Evolutionary conservation across 2,329 filamentous ascomycete species (phyloP), one percentile per base, ranked within the genome.

Genomic region (Cercospora sp.): DNA sequence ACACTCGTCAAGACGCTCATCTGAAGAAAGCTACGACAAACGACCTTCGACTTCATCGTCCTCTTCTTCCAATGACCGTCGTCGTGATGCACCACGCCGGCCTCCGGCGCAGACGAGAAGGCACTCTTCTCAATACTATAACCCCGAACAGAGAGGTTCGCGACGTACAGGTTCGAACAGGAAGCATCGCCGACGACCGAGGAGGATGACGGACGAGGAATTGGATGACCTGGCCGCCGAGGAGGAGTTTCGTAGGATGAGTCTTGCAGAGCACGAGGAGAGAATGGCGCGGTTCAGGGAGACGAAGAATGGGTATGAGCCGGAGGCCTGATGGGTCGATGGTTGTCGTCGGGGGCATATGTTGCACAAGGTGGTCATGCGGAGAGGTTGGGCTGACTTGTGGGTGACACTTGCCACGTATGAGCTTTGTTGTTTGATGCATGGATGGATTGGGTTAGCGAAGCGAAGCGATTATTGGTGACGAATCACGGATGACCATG

Each of bases 91-190:
- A 1, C 62, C 62, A 7, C 30, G 62, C 16, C 51, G 48, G n/a
- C 62, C 45, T 58, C 18, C 62, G 2, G 51, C 51, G 23, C 42
- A 63, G 30, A 20, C 26, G 31, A 36, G 48, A 23, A 33, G 62
- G 16, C 51, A 57, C 12, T 64, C 62, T 51, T 64, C 62, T n/a
- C 48, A 53, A 30, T 58, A 64, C 51, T 64, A 64, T n/a, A 64
- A 64, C 18, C 62, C 62, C 3, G 62, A 64, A n/a, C 62, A 64
- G 36, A 31, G 31, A 9, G 62, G 62, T n/a, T 64, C 62, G 5
- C 28, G 51, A 36, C 48, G 62, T 20, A 64, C 62, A 6, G 62
- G 62, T 5, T 64, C 62, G 48, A 64, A 28, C 18, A 57, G 51
- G 23, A 64, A 64, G 51, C 62, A 64, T 57, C 62, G 62, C 3